Percentiles rank a stretch among this genome's conserved stretches.
These are phyloP conservation scores for Penicillium occitanis DNA, from an alignment of 2,329 filamentous ascomycete genomes.

Conservation along the genomic window DNA sequence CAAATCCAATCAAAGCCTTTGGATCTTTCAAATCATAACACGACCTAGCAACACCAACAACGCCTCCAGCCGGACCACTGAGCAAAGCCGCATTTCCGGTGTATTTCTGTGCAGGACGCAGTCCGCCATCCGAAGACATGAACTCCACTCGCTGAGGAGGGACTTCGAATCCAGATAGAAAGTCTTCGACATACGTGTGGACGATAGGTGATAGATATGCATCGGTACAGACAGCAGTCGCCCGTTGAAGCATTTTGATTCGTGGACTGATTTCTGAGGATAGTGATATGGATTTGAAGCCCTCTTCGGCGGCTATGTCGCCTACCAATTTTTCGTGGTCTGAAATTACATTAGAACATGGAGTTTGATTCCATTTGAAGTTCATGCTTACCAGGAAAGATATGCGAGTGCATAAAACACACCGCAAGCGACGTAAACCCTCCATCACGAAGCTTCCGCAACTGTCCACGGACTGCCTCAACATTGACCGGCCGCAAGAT, in stretches of 20 bases:
- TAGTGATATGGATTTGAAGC: constrained; percentile 67
- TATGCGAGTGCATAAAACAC: not conserved
- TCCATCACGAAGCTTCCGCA: not conserved
- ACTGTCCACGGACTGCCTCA: not conserved
- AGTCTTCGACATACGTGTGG: constrained; percentile 36
- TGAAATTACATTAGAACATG: not conserved
- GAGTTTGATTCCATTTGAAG: not conserved
- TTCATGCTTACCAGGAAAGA: not conserved
- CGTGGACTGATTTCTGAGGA: constrained; percentile 78
- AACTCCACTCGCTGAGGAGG: constrained; percentile 55
- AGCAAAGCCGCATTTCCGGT: constrained; percentile 80
- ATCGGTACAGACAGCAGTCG: constrained; percentile 72
- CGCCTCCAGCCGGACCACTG: constrained; percentile 83
- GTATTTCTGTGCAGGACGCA: constrained; percentile 58
- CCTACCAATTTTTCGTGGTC: not conserved
- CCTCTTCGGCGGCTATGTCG: not conserved
- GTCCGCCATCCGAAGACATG: constrained; percentile 65
- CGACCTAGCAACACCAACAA: constrained; percentile 77
- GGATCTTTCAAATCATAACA: constrained; percentile 72
- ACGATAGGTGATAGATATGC: constrained; percentile 76
- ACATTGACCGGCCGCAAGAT: constrained; percentile 53
- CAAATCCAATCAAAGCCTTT: constrained; percentile 78
- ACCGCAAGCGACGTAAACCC: not conserved
- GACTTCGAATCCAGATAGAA: constrained; percentile 12
- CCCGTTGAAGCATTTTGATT: constrained; percentile 73